Evolutionary conservation across 169 alveolate genomes (phyloP).

Genomic region (Amoebophrya sp.): DNA sequence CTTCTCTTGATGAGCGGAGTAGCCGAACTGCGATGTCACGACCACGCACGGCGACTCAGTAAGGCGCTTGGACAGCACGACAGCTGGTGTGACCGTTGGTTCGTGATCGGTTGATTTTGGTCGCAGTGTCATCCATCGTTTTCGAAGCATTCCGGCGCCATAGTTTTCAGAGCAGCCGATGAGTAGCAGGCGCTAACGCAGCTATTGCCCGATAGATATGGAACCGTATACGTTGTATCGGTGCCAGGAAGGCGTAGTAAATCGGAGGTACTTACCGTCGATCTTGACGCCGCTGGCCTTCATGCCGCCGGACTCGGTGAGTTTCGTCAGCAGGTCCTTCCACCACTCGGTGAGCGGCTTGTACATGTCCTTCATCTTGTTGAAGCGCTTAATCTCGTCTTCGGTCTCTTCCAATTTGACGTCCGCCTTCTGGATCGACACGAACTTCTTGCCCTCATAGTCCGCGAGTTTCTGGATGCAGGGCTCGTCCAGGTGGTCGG

Average conservation of each 20-base stretch:
- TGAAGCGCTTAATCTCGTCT: constrained; percentile 36
- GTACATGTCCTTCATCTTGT: constrained; percentile 32
- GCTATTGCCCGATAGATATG: too few species aligned
- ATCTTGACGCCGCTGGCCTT: constrained; percentile 26
- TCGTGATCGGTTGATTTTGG: too few species aligned
- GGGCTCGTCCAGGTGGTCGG: constrained; percentile 89
- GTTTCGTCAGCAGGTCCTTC: constrained; percentile 28
- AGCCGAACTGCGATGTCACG: constrained; percentile 41
- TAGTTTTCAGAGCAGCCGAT: too few species aligned
- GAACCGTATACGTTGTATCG: too few species aligned
- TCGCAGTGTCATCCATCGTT: too few species aligned
- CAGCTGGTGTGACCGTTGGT: too few species aligned
- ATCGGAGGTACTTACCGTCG: not conserved
- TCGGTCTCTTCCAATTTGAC: constrained; percentile 38
- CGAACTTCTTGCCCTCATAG: constrained; percentile 45
- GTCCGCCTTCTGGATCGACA: constrained; percentile 45
- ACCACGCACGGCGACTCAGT: constrained; percentile 42
- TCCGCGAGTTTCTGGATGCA: constrained; percentile 45
- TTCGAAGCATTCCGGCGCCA: too few species aligned
- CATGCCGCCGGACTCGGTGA: constrained; percentile 24
- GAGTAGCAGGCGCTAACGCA: too few species aligned
- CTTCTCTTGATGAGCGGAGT: constrained; percentile 44
- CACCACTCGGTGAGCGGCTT: constrained; percentile 35
- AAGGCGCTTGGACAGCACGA: constrained; percentile 35
- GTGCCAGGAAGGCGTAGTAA: too few species aligned